Conservation (phyloP, 164 flowering plant genomes). For the Brasenia schreberi region DNA sequence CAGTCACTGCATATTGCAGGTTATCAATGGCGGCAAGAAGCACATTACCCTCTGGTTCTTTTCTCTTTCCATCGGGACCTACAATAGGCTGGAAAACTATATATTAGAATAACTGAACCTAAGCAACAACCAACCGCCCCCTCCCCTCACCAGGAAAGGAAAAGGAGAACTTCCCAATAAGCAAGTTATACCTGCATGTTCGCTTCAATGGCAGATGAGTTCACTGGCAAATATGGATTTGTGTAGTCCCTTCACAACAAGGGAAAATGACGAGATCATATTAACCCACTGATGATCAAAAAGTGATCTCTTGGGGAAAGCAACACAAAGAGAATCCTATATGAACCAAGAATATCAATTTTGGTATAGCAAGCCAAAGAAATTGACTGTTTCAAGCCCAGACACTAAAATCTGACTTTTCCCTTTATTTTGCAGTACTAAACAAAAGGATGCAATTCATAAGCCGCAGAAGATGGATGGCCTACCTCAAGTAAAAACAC, state of each 20-base stretch:
- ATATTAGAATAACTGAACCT: slow-evolving; percentile 10
- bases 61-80: slow-evolving; percentile 81
- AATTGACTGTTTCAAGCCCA: too few species aligned
- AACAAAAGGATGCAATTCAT: too few species aligned
- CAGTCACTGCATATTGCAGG: slow-evolving; percentile 91
- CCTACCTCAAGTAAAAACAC: too few species aligned
- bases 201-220: slow-evolving; percentile 84
- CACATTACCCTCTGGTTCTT: slow-evolving; percentile 65
- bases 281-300: background rate
- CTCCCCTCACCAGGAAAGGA: background rate
- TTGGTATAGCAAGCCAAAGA: too few species aligned
- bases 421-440: too few species aligned
- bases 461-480: too few species aligned
- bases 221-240: slow-evolving; percentile 87
- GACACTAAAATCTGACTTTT: too few species aligned
- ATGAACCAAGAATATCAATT: too few species aligned
- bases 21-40: slow-evolving; percentile 88
- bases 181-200: slow-evolving; percentile 34
- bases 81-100: slow-evolving; percentile 34
- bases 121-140: background rate
- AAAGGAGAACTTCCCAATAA: background rate
- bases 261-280: too few species aligned
- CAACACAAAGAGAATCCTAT: too few species aligned
- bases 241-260: slow-evolving; percentile 66
- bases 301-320: background rate